These are phyloP conservation scores for Asterochloris sp. DNA, from an alignment of 139 green algal genomes.

Conservation along the genomic window DNA sequence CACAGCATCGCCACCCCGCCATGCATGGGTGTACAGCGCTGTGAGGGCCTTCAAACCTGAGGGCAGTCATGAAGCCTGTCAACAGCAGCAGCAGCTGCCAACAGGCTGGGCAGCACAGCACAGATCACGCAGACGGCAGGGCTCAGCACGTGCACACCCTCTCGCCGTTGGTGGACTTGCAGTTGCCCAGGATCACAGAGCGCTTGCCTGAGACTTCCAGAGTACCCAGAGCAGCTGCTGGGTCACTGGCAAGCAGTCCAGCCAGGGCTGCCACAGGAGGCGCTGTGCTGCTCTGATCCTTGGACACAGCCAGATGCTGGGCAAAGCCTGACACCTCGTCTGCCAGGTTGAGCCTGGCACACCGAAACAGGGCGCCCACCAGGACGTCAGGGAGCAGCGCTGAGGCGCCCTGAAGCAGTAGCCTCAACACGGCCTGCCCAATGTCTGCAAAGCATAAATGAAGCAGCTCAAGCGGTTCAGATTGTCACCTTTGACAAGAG, in stretches of 20 bases:
- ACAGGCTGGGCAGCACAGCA: not conserved
- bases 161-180: not conserved
- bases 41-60: slow-evolving; percentile 15
- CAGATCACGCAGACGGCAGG: not conserved
- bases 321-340: slow-evolving; percentile 12
- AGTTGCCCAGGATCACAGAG: not conserved
- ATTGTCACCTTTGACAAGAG: not conserved
- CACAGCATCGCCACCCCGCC: slow-evolving; percentile 18
- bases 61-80: not conserved
- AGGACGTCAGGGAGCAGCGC: slow-evolving; percentile 3
- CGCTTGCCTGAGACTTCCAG: slow-evolving; percentile 7
- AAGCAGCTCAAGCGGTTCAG: not conserved
- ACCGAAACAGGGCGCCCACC: slow-evolving; percentile 9
- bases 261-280: slow-evolving; percentile 15
- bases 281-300: not conserved
- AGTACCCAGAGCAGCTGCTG: not conserved
- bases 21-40: slow-evolving; percentile 25
- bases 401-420: slow-evolving; percentile 4
- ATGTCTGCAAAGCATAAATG: slow-evolving; percentile 13
- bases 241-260: slow-evolving; percentile 5
- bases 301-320: not conserved
- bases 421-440: slow-evolving; percentile 11
- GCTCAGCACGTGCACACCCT: not conserved
- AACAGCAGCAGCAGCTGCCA: not conserved
- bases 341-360: slow-evolving; percentile 1